Base-by-base conservation (phyloP, 2,329 filamentous ascomycete species). In the Aspergillus alliaceus region DNA sequence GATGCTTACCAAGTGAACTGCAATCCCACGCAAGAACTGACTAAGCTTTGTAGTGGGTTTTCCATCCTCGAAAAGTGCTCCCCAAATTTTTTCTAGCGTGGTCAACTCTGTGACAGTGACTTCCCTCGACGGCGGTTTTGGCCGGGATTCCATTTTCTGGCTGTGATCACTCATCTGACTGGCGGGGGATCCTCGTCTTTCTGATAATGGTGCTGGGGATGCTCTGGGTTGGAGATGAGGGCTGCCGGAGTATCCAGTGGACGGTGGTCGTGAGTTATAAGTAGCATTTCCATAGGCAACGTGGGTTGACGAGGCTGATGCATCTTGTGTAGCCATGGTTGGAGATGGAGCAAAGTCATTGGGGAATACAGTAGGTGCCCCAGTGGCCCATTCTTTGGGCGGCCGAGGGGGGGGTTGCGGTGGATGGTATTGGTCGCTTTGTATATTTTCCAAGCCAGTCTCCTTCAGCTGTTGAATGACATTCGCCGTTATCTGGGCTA, bases 51-150 rank as follows among this genome's bases (percentile, higher is more conserved):
- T 73, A 0, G 90, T 93, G 1, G 90, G 85, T 55, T 83, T 81
- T 0, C 87, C 89, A 27, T 86, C 80, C 2, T 80, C 86, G 68
- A 96, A 96, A 2, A 96, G 72, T 9, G 80, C 80, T 6, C 90
- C 89, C 91, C 91, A 96, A 68, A 87, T 87, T 68, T 83, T 84
- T 69, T 93, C 90, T 27, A 89, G 73, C 1, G 84, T 83, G 1
- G 83, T 86, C 59, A 81, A 70, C 58, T 86, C 84, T 31, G 74
- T 72, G 12, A 70, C 68, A 0, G 76, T 79, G 22, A 73, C 69
- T 42, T 75, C 69, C 27, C 77, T 71, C 15, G 68, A 67, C 9
- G 74, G 72, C 12, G 69, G 69, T 54, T 68, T 75, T 2, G 77
- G 76, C 18, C 77, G 69, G 25, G 61, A 44, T 9, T 75, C 66